phyloP scores from a whole-genome alignment of 805 yeast genomes.

The Barnettozyma siamensis region DNA sequence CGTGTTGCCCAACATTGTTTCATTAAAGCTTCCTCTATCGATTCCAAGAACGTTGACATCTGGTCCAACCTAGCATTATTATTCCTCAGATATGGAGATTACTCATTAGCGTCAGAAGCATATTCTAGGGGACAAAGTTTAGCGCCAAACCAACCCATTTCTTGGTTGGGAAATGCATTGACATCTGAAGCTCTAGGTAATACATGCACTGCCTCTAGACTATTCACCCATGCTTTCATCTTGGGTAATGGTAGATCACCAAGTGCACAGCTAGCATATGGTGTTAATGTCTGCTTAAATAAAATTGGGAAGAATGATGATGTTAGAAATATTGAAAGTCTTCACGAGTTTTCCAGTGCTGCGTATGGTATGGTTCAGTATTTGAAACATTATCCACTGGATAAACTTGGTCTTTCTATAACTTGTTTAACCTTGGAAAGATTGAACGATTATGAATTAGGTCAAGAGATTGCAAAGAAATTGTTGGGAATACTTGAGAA shows the following conservation, averaged over 20 bases:
- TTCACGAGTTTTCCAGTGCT: slow-evolving; percentile 65
- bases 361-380: slow-evolving; percentile 60
- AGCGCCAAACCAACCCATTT: slow-evolving; percentile 65
- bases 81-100: slow-evolving; percentile 63
- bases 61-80: slow-evolving; percentile 84
- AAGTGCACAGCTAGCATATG: slow-evolving; percentile 67
- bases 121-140: slow-evolving; percentile 70
- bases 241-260: slow-evolving; percentile 71
- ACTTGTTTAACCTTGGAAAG: slow-evolving; percentile 62
- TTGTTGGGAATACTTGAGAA: slow-evolving; percentile 47
- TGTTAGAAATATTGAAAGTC: slow-evolving; percentile 49
- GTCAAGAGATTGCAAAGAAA: slow-evolving; percentile 40
- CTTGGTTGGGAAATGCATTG: slow-evolving; percentile 89
- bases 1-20: slow-evolving; percentile 88
- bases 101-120: slow-evolving; percentile 66
- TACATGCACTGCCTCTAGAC: slow-evolving; percentile 40
- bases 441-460: slow-evolving; percentile 53
- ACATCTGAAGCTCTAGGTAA: slow-evolving; percentile 48
- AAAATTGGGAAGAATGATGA: slow-evolving; percentile 39
- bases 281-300: slow-evolving; percentile 47
- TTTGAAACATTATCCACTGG: slow-evolving; percentile 55
- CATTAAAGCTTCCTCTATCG: slow-evolving; percentile 69
- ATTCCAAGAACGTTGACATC: slow-evolving; percentile 57
- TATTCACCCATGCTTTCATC: slow-evolving; percentile 74
- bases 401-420: slow-evolving; percentile 49